phyloP scores from a whole-genome alignment of 768 basidiomycete genomes.

The Krasilnikovozyma curviuscula region DNA sequence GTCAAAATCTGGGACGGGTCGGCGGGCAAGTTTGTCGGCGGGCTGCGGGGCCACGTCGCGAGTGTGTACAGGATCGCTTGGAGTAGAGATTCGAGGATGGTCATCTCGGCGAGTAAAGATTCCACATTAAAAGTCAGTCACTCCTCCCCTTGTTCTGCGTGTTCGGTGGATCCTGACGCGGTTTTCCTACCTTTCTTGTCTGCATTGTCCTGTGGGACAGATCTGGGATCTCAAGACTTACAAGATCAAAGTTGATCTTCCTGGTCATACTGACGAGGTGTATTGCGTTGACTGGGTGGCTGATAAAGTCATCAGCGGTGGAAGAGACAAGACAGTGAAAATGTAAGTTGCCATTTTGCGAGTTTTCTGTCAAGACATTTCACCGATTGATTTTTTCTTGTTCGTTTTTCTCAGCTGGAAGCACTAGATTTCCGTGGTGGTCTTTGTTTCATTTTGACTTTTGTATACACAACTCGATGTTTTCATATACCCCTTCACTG shows the following conservation, averaged over 20 bases:
- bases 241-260: constrained; percentile 82
- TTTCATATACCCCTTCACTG: too few relatives aligned
- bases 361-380: background rate
- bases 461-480: too few relatives aligned
- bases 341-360: constrained; percentile 42
- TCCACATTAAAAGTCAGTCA: constrained; percentile 69
- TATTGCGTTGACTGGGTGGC: constrained; percentile 99
- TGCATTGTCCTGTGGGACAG: constrained; percentile 28
- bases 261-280: constrained; percentile 92
- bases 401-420: background rate
- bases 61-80: constrained; percentile 87
- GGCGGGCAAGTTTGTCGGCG: constrained; percentile 64
- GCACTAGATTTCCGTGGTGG: too few relatives aligned
- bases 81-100: constrained; percentile 79
- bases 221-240: constrained; percentile 94
- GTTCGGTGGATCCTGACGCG: background rate
- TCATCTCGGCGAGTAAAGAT: constrained; percentile 90
- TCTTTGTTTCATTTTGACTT: too few relatives aligned
- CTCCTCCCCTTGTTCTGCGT: background rate
- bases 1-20: constrained; percentile 76
- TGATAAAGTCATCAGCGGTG: constrained; percentile 97
- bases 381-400: background rate
- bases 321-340: constrained; percentile 72
- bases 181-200: background rate
- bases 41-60: constrained; percentile 76